These are phyloP conservation scores for Ceratobasidium theobromae DNA, from an alignment of 1,284 basidiomycete genomes.

Conservation along the genomic window DNA sequence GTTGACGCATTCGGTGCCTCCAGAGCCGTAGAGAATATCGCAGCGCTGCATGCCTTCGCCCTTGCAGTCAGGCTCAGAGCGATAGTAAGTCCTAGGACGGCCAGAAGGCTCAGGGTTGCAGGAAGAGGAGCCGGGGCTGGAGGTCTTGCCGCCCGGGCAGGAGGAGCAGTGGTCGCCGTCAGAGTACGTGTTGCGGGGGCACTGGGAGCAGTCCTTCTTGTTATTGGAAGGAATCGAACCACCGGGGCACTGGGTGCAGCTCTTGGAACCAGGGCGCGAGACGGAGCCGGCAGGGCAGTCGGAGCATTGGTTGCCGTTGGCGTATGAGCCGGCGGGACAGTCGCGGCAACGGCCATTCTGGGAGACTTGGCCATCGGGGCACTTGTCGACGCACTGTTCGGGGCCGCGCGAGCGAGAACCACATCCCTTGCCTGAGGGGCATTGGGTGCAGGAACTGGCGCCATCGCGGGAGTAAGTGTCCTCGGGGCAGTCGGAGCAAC, in stretches of 20 bases:
- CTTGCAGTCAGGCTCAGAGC: not conserved
- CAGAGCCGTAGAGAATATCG: not conserved
- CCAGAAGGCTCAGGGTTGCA: conserved; percentile 18
- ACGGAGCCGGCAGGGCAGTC: conserved; percentile 14
- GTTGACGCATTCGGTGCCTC: conserved; percentile 19
- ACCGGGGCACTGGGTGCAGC: conserved; percentile 2
- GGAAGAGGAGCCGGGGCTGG: conserved; percentile 3
- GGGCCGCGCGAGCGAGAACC: not conserved
- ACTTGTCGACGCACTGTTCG: conserved; percentile 22
- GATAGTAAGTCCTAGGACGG: not conserved
- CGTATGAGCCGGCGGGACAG: conserved; percentile 7
- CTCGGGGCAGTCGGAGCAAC: conserved; percentile 12
- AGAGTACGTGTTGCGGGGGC: conserved; percentile 11
- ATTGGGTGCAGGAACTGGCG: conserved; percentile 19
- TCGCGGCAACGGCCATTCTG: conserved; percentile 11
- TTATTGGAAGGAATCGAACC: not conserved
- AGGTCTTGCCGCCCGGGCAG: not conserved
- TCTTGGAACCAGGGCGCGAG: conserved; percentile 7
- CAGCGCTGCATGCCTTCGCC: not conserved
- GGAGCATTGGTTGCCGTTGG: conserved; percentile 17
- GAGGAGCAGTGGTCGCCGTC: not conserved
- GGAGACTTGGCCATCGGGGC: conserved; percentile 23
- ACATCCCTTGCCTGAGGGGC: conserved; percentile 18
- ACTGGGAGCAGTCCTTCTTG: not conserved
- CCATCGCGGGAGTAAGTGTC: conserved; percentile 10